A percentile compares a stretch with the other conserved stretches of the same genome.
These are phyloP conservation scores for Cladosporium velox DNA, from an alignment of 2,329 filamentous ascomycete genomes.

Conservation along the genomic window DNA sequence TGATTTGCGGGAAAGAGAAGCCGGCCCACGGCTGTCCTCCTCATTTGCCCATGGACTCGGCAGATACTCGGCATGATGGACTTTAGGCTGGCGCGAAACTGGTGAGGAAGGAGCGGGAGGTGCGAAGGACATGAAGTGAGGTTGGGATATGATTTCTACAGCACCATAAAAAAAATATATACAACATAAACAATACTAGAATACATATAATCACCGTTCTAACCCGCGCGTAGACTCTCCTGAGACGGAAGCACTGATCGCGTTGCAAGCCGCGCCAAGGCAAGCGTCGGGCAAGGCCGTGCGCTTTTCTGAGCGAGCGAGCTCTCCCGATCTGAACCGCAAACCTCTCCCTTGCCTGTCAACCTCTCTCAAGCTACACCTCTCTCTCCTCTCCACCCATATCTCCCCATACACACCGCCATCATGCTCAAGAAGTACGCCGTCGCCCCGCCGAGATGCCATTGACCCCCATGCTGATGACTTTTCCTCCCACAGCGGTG, in stretches of 20 bases:
- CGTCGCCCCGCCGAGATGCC: slow-evolving; percentile 23
- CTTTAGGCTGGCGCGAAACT: background rate
- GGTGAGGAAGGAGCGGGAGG: background rate
- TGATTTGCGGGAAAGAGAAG: background rate
- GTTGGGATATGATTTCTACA: background rate
- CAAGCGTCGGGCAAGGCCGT: background rate
- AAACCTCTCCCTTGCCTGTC: slow-evolving; percentile 22
- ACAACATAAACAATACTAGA: background rate
- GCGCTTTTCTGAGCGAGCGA: slow-evolving; percentile 9
- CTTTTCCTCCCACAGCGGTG: slow-evolving; percentile 56
- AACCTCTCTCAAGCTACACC: slow-evolving; percentile 25
- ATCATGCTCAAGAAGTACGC: slow-evolving; percentile 85
- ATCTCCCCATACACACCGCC: slow-evolving; percentile 56
- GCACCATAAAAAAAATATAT: too few species aligned
- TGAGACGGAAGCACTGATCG: slow-evolving; percentile 6
- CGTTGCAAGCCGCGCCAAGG: slow-evolving; percentile 4
- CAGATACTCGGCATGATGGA: background rate
- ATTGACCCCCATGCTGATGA: slow-evolving; percentile 35
- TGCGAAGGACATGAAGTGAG: background rate
- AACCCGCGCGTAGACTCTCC: background rate
- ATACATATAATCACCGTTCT: background rate
- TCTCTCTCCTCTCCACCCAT: slow-evolving; percentile 25
- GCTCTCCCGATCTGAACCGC: slow-evolving; percentile 23
- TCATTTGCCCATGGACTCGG: slow-evolving; percentile 4
- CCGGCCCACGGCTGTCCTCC: background rate